Percentiles rank a stretch among this genome's conserved stretches.
phyloP scores from a whole-genome alignment of 2,329 filamentous ascomycete genomes.

The Colletotrichum ledebouriae region DNA sequence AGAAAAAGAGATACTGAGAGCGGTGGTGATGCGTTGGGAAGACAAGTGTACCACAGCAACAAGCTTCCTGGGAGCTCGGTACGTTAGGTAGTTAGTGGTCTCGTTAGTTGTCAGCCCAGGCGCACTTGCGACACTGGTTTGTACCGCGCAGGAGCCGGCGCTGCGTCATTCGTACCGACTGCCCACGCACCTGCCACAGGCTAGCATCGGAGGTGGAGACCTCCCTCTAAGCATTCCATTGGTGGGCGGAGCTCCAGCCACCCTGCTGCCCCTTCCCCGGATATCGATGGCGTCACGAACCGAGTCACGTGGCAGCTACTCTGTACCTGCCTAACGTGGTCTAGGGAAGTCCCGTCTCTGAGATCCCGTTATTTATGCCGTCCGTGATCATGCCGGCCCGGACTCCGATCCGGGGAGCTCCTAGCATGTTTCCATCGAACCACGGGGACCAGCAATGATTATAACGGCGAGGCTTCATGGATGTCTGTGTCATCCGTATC shows the following conservation, averaged over 20 bases:
- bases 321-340: neutral
- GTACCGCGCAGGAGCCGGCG: constrained; percentile 27
- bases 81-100: constrained; percentile 22
- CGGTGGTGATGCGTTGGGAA: constrained; percentile 15
- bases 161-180: constrained; percentile 34
- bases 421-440: no score
- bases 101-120: constrained; percentile 30
- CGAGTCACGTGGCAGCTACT: constrained; percentile 28
- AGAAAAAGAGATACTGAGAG: neutral
- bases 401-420: no score
- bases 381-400: no score
- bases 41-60: constrained; percentile 14
- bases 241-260: constrained; percentile 23
- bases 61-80: constrained; percentile 37
- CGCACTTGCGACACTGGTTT: constrained; percentile 29
- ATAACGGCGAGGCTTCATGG: no score
- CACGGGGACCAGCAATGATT: no score
- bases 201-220: constrained; percentile 15
- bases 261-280: neutral
- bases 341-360: neutral
- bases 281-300: constrained; percentile 37
- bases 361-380: no score
- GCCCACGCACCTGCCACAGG: constrained; percentile 26
- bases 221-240: constrained; percentile 24
- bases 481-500: no score